Base-by-base conservation (phyloP, 306 rosid genomes). In the Cicer cuneatum region DNA sequence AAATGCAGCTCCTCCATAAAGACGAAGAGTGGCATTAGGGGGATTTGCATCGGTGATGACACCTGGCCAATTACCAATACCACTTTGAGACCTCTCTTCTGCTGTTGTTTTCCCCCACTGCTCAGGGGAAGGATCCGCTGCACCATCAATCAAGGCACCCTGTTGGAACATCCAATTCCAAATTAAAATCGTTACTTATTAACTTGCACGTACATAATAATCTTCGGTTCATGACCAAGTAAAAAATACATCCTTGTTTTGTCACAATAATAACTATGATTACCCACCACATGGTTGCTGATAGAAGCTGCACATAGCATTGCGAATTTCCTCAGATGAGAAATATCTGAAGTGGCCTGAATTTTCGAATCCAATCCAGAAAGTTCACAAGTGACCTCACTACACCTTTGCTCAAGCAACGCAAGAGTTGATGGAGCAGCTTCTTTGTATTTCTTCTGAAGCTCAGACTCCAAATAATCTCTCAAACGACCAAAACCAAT, bases 371-470 rank as follows among this genome's bases (percentile, higher is more conserved):
- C 96, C 89, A 94, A 81, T 77, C 79, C 79, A 58, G 85, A 69
- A 66, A 94, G 85, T 56, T 90, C 98, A 65, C 66, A 73, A 47
- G 84, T 76, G 72, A 91, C 90, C 82, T 91, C 97, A 81, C 83
- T 60, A 79, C 97, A 94, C 64, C 98, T 97, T 71, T 94, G 96
- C 86, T 94, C 98, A 48, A 94, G 96, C 87, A 94, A 78, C 54
- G 98, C 96, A 53, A 94, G 92, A 40, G 98, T 94, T 75, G 97
- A 92, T 61, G 98, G 98, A 4, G 96, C 95, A 35, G 98, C 98
- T 79, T 94, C 98, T 87, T 94, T 94, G 86, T 91, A 94, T 76
- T 90, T 90, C 86, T 87, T 91, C 82, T 94, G 97, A 77, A 94
- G 96, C 85, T 94, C 95, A 45, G 95, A 86, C 83, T 94, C 98